These are phyloP conservation scores for Rhizopus arrhizus DNA, from an alignment of 371 early-diverging fungal genomes.

Conservation along the genomic window DNA sequence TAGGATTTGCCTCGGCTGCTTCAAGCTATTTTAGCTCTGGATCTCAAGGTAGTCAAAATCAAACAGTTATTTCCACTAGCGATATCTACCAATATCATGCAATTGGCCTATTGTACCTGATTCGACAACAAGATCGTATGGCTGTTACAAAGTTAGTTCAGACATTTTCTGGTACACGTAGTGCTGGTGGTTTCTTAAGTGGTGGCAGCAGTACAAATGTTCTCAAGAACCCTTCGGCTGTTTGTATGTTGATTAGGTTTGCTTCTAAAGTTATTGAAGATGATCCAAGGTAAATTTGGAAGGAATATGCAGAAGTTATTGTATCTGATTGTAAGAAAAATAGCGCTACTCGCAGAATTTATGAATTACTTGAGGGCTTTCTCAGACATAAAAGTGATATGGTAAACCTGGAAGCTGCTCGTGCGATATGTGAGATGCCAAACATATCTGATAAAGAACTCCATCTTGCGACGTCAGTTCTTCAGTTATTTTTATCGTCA, in stretches of 20 bases:
- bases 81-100: conserved; percentile 96
- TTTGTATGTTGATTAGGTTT: conserved; percentile 91
- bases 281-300: conserved; percentile 60
- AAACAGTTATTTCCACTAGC: conserved; percentile 59
- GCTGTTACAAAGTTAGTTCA: conserved; percentile 96
- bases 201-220: conserved; percentile 53
- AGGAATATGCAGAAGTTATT: too few species aligned
- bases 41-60: conserved; percentile 40
- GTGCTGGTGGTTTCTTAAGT: conserved; percentile 16
- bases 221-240: conserved; percentile 85
- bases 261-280: conserved; percentile 94
- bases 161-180: conserved; percentile 68
- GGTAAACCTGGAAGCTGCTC: conserved; percentile 96
- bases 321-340: too few species aligned
- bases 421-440: conserved; percentile 90
- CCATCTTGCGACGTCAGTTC: conserved; percentile 89
- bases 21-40: conserved; percentile 63
- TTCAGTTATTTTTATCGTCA: conserved; percentile 91
- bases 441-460: conserved; percentile 84
- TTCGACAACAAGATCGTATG: conserved; percentile 97
- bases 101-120: conserved; percentile 89
- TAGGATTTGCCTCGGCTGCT: conserved; percentile 48
- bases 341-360: conserved; percentile 74
- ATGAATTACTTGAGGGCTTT: conserved; percentile 86
- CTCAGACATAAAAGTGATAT: conserved; percentile 94